phyloP scores from a whole-genome alignment of 1,284 basidiomycete species.

The Malassezia slooffiae region DNA sequence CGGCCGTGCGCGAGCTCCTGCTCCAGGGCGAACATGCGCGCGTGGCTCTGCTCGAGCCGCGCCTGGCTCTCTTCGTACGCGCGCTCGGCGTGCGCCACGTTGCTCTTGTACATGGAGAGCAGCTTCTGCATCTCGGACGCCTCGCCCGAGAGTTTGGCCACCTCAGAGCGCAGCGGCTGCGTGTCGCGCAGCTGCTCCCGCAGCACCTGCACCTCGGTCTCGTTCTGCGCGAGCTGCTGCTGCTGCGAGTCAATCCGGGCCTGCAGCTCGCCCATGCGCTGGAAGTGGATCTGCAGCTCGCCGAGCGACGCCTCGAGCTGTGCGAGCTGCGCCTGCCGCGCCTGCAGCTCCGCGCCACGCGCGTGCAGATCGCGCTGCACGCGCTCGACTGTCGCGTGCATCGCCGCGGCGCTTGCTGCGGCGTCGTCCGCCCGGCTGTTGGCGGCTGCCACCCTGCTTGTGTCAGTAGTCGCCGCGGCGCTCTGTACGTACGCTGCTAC shows the following conservation, averaged over 20 bases:
- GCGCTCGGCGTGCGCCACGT: slow-evolving; percentile 4
- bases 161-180: slow-evolving; percentile 7
- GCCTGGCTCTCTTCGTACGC: slow-evolving; percentile 5
- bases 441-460: too few relatives aligned
- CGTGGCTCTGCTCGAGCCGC: not conserved
- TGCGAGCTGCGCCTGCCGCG: not conserved
- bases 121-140: slow-evolving; percentile 9
- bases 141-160: slow-evolving; percentile 4
- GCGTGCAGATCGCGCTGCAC: too few relatives aligned
- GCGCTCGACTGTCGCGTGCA: too few relatives aligned
- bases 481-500: too few relatives aligned
- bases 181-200: slow-evolving; percentile 5
- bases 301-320: slow-evolving; percentile 7
- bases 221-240: slow-evolving; percentile 1
- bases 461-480: too few relatives aligned
- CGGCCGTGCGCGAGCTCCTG: slow-evolving; percentile 5
- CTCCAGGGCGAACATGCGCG: slow-evolving; percentile 2
- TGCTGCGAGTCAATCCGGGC: slow-evolving; percentile 1
- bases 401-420: too few relatives aligned
- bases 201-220: not conserved
- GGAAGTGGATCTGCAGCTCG: slow-evolving; percentile 9
- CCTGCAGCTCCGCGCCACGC: too few relatives aligned
- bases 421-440: too few relatives aligned
- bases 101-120: slow-evolving; percentile 13
- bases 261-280: slow-evolving; percentile 13